Percentiles rank a stretch among this genome's conserved stretches.
These are phyloP conservation scores for Samsoniella hepiali DNA, from an alignment of 2,329 filamentous ascomycete genomes.

Conservation along the genomic window DNA sequence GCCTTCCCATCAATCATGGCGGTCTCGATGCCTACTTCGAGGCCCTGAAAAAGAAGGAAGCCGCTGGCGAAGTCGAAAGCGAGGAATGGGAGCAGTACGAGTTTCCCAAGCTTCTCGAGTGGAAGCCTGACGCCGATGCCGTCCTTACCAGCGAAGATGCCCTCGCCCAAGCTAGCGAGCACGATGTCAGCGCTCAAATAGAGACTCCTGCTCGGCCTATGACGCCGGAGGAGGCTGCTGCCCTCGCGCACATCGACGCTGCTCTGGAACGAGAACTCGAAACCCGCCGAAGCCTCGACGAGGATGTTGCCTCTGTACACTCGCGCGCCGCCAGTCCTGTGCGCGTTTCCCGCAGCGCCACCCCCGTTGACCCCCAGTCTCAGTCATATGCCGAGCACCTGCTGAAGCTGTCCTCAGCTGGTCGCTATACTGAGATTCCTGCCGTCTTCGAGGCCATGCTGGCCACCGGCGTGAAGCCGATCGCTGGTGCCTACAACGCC, in stretches of 20 bases:
- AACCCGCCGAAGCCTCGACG: conserved; percentile 44
- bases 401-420: conserved; percentile 65
- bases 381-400: conserved; percentile 76
- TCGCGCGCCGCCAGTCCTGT: conserved; percentile 38
- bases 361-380: conserved; percentile 63
- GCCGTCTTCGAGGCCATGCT: conserved; percentile 89
- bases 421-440: conserved; percentile 83
- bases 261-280: conserved; percentile 77
- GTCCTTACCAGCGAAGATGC: conserved; percentile 59
- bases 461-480: conserved; percentile 74
- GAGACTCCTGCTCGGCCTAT: conserved; percentile 36
- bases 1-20: conserved; percentile 53
- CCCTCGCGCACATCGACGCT: conserved; percentile 79
- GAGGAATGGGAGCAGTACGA: conserved; percentile 91
- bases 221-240: conserved; percentile 52
- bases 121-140: conserved; percentile 64
- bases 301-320: conserved; percentile 43
- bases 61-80: conserved; percentile 52
- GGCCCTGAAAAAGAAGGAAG: conserved; percentile 78
- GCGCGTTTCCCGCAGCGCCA: conserved; percentile 53
- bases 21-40: conserved; percentile 89
- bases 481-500: conserved; percentile 85
- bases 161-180: conserved; percentile 32
- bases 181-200: conserved; percentile 34
- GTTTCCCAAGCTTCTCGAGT: conserved; percentile 83